Evolutionary conservation across 306 rosid genomes (phyloP), one percentile per base, ranked within the genome.

Genomic region (Corylus heterophylla): DNA sequence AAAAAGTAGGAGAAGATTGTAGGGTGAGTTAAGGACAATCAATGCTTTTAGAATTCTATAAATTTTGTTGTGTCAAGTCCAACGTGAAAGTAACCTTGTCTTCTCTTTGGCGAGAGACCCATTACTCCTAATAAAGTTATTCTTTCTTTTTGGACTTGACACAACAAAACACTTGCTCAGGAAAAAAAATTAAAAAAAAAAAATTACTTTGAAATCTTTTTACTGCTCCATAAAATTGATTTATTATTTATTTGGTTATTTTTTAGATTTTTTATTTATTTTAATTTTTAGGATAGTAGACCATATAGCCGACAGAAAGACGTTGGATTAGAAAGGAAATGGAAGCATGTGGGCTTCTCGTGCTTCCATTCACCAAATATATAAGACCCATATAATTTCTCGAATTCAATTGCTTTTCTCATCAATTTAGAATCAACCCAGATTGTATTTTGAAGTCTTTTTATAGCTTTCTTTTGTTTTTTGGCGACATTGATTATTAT

Each of bases 321-420:
- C 82, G 88, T 85, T 76, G 86, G 83, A 80, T 78, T 77, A 68
- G 77, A 76, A 83, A 77, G 51, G 79, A 80, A 51, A 79, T 74
- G 76, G 81, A 75, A 75, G 70, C 88, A 81, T 82, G 92, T 86
- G 92, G 89, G 81, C 85, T 71, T 81, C 76, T 78, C 76, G 54
- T 81, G 87, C 80, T 73, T 64, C 82, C 63, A 67, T 73, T 82
- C 76, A 20, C 45, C 27, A 84, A 74, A 54, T 50, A 79, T 58
- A 71, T 16, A 49, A 77, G 83, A 63, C 64, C 75, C 66, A 75
- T 81, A 75, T 47, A 55, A 76, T 80, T 80, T 78, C 81, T 80
- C 73, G 54, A n/a, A 69, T 58, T 79, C 16, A 61, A 48, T 75
- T 75, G 79, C 83, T 85, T 69, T 27, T 49, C 78, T 54, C 67